phyloP scores from a whole-genome alignment of 768 basidiomycete genomes.

The Cyathus striatus region DNA sequence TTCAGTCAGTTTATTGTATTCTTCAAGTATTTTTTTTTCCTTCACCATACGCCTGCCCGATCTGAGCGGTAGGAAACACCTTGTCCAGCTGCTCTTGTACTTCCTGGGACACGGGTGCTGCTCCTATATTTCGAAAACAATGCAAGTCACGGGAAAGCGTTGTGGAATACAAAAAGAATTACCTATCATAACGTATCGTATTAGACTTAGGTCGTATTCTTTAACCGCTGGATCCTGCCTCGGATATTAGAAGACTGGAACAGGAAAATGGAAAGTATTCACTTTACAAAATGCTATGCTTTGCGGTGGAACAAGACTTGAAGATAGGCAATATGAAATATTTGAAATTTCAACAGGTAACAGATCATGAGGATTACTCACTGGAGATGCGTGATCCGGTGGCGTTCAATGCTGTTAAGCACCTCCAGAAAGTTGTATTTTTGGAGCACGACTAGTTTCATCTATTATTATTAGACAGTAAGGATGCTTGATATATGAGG shows the following conservation, averaged over 20 bases:
- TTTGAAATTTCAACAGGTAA: background rate
- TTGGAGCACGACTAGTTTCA: slow-evolving; percentile 41
- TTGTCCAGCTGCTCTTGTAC: slow-evolving; percentile 39
- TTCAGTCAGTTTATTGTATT: too few relatives aligned
- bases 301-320: slow-evolving; percentile 43
- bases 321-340: background rate
- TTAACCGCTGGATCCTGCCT: slow-evolving; percentile 37
- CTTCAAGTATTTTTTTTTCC: too few relatives aligned
- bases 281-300: slow-evolving; percentile 48
- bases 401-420: slow-evolving; percentile 38
- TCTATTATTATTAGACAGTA: slow-evolving; percentile 23
- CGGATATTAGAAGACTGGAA: background rate
- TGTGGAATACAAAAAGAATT: slow-evolving; percentile 15
- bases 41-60: slow-evolving; percentile 63
- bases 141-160: slow-evolving; percentile 8
- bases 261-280: slow-evolving; percentile 10
- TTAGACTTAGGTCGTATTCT: slow-evolving; percentile 33
- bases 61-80: slow-evolving; percentile 41
- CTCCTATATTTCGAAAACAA: slow-evolving; percentile 38
- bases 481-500: background rate
- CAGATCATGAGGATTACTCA: slow-evolving; percentile 14
- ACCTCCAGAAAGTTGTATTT: slow-evolving; percentile 41
- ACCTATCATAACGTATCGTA: slow-evolving; percentile 38
- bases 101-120: slow-evolving; percentile 53
- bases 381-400: slow-evolving; percentile 46